Evolutionary conservation across 1,284 basidiomycete species (phyloP), one percentile per base, ranked within the genome.

Genomic region (Leccinum subfulvum): DNA sequence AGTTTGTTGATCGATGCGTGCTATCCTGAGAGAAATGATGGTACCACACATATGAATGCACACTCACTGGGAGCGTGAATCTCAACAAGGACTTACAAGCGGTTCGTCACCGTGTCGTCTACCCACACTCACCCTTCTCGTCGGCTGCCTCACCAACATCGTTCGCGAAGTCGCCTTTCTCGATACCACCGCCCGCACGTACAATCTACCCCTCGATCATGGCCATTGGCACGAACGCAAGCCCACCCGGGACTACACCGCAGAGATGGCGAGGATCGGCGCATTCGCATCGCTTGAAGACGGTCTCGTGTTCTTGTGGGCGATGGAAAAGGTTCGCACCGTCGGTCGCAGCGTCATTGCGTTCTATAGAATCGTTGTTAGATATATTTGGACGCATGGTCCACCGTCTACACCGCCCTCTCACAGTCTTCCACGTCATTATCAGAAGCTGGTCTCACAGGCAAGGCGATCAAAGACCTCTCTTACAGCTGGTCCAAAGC

Each of bases 221-320:
- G 58, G 54, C 54, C 39, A 62, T 73, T 87, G 84, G 86, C 76
- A 62, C 57, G 83, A 85, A 72, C 77, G 85, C 64, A 85, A 84
- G 70, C 83, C 78, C 21, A 91, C 89, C 18, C 79, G 82, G 63
- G 83, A 86, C 62, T 91, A 91, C 69, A 84, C 85, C 0, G 87
- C 89, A 18, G 89, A 88, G 75, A 88, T 91, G 86, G 80, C 80
- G 10, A 77, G 83, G 4, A 73, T 86, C 0, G 78, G 81, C 0
- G 76, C 78, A 1, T 68, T 76, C 13, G 81, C 80, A 9, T 78
- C 76, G 0, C 69, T 89, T n/a, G 80, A 85, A 60, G 89, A 91
- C 57, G 87, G 86, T 1, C 71, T 92, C 18, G 78, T 90, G 4
- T 86, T 91, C 65, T 73, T 92, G 16, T 91, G 89, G 89, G 87